phyloP scores from a whole-genome alignment of 192 early-diverging fungal genomes.

The Coemansia sp. region DNA sequence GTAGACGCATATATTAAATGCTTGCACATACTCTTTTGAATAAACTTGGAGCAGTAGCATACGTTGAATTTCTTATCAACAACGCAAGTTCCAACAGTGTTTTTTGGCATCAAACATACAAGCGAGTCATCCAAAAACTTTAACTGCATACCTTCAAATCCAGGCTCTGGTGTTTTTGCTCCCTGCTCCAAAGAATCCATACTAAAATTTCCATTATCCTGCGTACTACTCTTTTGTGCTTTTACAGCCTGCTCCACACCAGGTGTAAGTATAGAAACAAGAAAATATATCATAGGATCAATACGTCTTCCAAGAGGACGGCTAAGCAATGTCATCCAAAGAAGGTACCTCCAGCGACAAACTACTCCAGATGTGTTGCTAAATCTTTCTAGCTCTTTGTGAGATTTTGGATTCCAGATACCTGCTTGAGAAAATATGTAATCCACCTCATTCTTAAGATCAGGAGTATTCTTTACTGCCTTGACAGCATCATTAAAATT shows the following conservation, averaged over 20 bases:
- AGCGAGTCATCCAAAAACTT: slow-evolving; percentile 2
- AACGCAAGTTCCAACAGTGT: slow-evolving; percentile 7
- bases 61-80: slow-evolving; percentile 28
- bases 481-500: slow-evolving; percentile 5
- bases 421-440: slow-evolving; percentile 12
- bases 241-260: slow-evolving; percentile 13
- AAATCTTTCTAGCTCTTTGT: slow-evolving; percentile 9
- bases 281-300: slow-evolving; percentile 34
- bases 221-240: neutral
- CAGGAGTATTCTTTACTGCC: neutral
- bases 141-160: neutral
- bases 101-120: slow-evolving; percentile 10
- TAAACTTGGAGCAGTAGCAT: slow-evolving; percentile 35
- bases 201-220: slow-evolving; percentile 4
- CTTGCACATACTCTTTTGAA: slow-evolving; percentile 14
- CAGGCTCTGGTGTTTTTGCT: neutral
- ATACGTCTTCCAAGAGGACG: slow-evolving; percentile 25
- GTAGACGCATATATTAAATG: slow-evolving; percentile 36
- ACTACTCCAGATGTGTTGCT: slow-evolving; percentile 19
- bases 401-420: slow-evolving; percentile 17
- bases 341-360: slow-evolving; percentile 35
- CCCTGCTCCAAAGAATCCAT: slow-evolving; percentile 35
- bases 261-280: slow-evolving; percentile 14
- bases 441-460: neutral
- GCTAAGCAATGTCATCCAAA: slow-evolving; percentile 36